Percentiles rank a stretch among this genome's conserved stretches.
phyloP scores from a whole-genome alignment of 169 alveolate genomes.

The Cryptosporidium ryanae region DNA sequence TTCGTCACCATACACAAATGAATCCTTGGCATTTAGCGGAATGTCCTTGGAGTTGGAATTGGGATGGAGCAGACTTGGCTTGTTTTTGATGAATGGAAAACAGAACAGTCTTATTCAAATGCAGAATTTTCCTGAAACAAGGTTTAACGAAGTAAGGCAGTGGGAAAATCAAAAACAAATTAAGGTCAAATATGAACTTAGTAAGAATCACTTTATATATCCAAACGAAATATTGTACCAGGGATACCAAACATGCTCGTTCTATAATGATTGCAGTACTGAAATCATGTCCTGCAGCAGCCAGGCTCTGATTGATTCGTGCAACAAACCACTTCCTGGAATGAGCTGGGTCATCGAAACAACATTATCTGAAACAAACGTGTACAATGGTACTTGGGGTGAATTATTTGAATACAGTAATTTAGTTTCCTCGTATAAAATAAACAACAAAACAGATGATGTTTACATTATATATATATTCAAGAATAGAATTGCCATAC shows the following conservation, averaged over 20 bases:
- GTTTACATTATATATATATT: slow-evolving; percentile 23
- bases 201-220: background rate
- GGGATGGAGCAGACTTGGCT: slow-evolving; percentile 52
- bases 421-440: slow-evolving; percentile 1
- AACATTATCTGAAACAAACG: slow-evolving; percentile 14
- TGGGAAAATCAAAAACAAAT: background rate
- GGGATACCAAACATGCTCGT: slow-evolving; percentile 49
- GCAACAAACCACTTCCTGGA: slow-evolving; percentile 19
- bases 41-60: slow-evolving; percentile 18
- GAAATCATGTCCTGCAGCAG: slow-evolving; percentile 1
- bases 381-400: slow-evolving; percentile 60
- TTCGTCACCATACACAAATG: slow-evolving; percentile 31
- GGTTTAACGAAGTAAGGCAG: background rate
- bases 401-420: background rate
- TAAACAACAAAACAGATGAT: background rate
- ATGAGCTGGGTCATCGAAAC: slow-evolving; percentile 17
- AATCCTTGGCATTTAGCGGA: slow-evolving; percentile 6
- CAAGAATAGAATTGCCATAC: slow-evolving; percentile 54
- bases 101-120: slow-evolving; percentile 7
- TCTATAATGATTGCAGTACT: slow-evolving; percentile 35
- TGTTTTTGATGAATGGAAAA: slow-evolving; percentile 15
- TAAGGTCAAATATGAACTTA: background rate
- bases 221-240: slow-evolving; percentile 37
- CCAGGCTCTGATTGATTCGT: slow-evolving; percentile 18
- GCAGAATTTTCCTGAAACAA: background rate